Base-by-base conservation (phyloP, 2,329 filamentous ascomycete genomes). In the Aspergillus quadrilineatus region DNA sequence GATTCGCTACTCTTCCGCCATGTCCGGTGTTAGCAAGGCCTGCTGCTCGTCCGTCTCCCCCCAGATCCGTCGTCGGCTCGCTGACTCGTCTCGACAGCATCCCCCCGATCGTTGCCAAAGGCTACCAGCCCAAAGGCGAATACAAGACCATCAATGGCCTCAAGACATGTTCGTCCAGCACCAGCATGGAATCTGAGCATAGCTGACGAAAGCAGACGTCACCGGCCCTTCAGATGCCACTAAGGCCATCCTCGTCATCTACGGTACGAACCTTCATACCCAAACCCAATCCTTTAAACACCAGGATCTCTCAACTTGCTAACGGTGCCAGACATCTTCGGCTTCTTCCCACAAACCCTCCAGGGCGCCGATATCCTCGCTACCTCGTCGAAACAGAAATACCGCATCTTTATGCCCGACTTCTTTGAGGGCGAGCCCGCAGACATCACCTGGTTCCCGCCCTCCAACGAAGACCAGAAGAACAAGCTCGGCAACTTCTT, bases 361-460 rank as follows among this genome's bases (percentile, higher is more conserved):
- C 84, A 87, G 66, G 84, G 84, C 45, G 83, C 84, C 60, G 84
- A 87, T 63, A 86, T 86, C 65, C 80, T 86, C 42, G 81, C 84
- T 29, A 73, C 76, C 63, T 76, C 79, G 34, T 79, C 87, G 81
- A 74, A 83, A 78, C 72, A 79, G 58, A 85, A 89, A 68, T 94
- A 95, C 79, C 86, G 86, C 65, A 89, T 96, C 64, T 92, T 92
- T 76, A 92, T 97, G 61, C 92, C 92, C 29, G 92, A 97, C 77
- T 93, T 90, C 82, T 96, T 96, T 79, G 83, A 89, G 58, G 92
- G 90, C 71, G 81, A 84, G 63, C 88, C 90, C 36, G 84, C 80
- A 58, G 81, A 83, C 63, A 83, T 86, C 65, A 77, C 75, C 50
- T 85, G 82, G 81, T 85, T 83, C 69, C 83, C 83, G 0, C 83